phyloP scores from a whole-genome alignment of 805 yeast species.

The Teunomyces funiuensis region DNA sequence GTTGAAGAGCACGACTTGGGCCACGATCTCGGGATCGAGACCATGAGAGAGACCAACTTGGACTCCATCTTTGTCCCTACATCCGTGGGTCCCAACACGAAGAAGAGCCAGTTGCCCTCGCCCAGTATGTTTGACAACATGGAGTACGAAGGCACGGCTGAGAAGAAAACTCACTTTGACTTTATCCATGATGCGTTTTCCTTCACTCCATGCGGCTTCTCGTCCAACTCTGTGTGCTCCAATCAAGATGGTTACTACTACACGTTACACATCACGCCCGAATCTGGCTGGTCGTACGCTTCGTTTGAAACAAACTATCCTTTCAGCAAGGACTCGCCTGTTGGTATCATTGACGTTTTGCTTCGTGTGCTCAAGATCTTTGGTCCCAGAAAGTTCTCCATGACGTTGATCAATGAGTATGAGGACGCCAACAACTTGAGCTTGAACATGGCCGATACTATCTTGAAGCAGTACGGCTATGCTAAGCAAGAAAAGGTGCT shows the following conservation, averaged over 20 bases:
- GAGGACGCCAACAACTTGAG: constrained; percentile 10
- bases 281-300: constrained; percentile 91
- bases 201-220: constrained; percentile 92
- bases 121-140: constrained; percentile 31
- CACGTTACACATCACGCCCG: constrained; percentile 94
- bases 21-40: constrained; percentile 72
- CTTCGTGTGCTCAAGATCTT: constrained; percentile 61
- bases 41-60: constrained; percentile 62
- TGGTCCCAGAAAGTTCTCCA: constrained; percentile 73
- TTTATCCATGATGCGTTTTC: constrained; percentile 82
- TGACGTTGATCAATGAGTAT: constrained; percentile 36
- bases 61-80: constrained; percentile 49
- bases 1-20: constrained; percentile 67
- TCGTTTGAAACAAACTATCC: constrained; percentile 90
- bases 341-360: constrained; percentile 56
- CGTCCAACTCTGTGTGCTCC: constrained; percentile 76
- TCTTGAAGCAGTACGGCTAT: constrained; percentile 46
- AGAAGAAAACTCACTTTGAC: constrained; percentile 9
- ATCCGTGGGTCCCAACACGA: constrained; percentile 3
- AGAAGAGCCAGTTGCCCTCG: constrained; percentile 29
- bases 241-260: constrained; percentile 52
- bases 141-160: constrained; percentile 22
- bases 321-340: constrained; percentile 34
- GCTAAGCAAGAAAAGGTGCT: constrained; percentile 62
- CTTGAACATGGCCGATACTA: constrained; percentile 3